A percentile compares a stretch with the other conserved stretches of the same genome.
These are phyloP conservation scores for Salvia miltiorrhiza DNA, from an alignment of 257 asterid species.

Conservation along the genomic window DNA sequence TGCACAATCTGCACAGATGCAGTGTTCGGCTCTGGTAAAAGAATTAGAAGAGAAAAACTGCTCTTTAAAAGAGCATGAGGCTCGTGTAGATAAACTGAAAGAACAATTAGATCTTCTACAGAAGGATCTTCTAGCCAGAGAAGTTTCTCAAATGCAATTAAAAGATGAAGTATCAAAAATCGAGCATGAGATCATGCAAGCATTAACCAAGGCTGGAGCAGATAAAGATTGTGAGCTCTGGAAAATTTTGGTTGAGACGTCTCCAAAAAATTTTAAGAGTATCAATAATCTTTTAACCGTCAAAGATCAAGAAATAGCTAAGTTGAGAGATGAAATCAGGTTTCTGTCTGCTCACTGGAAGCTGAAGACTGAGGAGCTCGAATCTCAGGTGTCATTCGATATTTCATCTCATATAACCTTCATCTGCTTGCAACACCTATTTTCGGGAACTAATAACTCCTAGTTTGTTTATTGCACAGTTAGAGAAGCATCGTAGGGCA, in stretches of 20 bases:
- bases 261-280: constrained; percentile 60
- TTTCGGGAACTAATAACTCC: not conserved
- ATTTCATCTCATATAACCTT: not conserved
- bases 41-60: constrained; percentile 65
- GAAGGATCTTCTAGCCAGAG: constrained; percentile 75
- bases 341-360: constrained; percentile 90
- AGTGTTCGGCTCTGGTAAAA: constrained; percentile 62
- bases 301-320: constrained; percentile 78
- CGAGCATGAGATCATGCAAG: constrained; percentile 79
- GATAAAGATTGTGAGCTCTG: constrained; percentile 67
- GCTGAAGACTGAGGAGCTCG: constrained; percentile 75
- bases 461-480: constrained; percentile 28
- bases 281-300: constrained; percentile 56
- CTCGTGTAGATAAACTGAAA: constrained; percentile 53
- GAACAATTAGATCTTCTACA: constrained; percentile 79
- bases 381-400: constrained; percentile 58
- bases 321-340: constrained; percentile 73
- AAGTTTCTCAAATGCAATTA: constrained; percentile 73
- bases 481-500: constrained; percentile 84
- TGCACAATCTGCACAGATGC: constrained; percentile 76
- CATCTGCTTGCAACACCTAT: not conserved
- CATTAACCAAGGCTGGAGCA: constrained; percentile 64
- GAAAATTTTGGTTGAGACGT: constrained; percentile 67
- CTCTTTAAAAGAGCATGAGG: constrained; percentile 70
- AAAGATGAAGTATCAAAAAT: constrained; percentile 79